Base-by-base conservation (phyloP, 2,329 filamentous ascomycete genomes). In the Juglanconis oblonga region DNA sequence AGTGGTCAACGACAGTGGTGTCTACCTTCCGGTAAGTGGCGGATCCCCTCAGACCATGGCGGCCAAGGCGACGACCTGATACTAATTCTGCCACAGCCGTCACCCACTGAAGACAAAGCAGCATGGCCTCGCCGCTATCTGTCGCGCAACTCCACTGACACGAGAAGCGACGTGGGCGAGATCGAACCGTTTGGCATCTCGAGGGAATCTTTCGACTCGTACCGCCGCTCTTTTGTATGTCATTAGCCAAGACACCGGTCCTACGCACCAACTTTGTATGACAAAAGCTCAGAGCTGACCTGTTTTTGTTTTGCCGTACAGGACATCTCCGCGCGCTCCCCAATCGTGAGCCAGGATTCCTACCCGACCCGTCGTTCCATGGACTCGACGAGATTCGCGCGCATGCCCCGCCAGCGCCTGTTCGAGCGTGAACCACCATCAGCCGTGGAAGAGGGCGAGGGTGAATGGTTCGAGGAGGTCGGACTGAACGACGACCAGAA, bases 1-100 rank as follows among this genome's bases (percentile, higher is more conserved):
- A 97, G 94, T 97, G 66, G 95, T 98, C 74, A 96, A 96, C 72
- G 93, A 96, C 76, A 96, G 90, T 73, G 94, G 94, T 66, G 90
- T 97, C 64, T 98, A 96, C 77, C 85, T 98, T 67, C 94, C 94
- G 68, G 92, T 95, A 87, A 76, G 85, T 68, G 61, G 52, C 47
- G 57, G 11, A 55, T 47, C 40, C 47, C 24, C 32, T 8, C 44
- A 32, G 9, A 11, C 32, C 5, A 14, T 11, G n/a, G 14, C 31
- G 11, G 4, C n/a, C 13, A 13, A 50, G n/a, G 36, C 14, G 29
- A 50, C 31, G 1, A 35, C n/a, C 24, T 6, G 10, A 31, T 45
- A 14, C 51, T 42, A 36, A 35, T 40, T 40, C 59, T 65, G 57
- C 62, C 69, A 67, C 72, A 94, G 84, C 94, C 94, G n/a, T 97